Evolutionary conservation across 768 basidiomycete genomes (phyloP).

Genomic region (Hygrophorus pudorinus): DNA sequence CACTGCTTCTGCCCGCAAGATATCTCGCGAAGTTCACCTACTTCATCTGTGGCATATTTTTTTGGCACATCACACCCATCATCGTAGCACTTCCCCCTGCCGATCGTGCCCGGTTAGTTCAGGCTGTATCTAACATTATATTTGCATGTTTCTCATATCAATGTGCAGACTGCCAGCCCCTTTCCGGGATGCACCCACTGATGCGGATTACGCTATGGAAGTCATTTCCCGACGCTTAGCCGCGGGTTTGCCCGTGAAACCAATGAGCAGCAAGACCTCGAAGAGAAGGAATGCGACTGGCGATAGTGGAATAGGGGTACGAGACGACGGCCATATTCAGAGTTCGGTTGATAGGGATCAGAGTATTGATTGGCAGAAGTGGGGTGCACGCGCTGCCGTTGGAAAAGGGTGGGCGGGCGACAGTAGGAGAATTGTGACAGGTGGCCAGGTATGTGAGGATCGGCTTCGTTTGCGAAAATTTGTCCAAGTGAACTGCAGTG

Average conservation of each 20-base stretch:
- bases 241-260: conserved; percentile 38
- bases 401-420: conserved; percentile 36
- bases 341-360: conserved; percentile 6
- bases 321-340: background rate
- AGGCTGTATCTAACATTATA: background rate
- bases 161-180: conserved; percentile 33
- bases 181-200: conserved; percentile 49
- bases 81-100: conserved; percentile 37
- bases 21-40: conserved; percentile 39
- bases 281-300: conserved; percentile 5
- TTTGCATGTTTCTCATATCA: background rate
- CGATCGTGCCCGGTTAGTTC: conserved; percentile 35
- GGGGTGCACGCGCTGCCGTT: conserved; percentile 35
- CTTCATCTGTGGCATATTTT: conserved; percentile 38
- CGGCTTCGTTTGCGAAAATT: background rate
- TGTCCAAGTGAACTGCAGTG: background rate
- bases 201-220: conserved; percentile 63
- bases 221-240: conserved; percentile 52
- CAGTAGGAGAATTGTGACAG: conserved; percentile 28
- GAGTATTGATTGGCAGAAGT: conserved; percentile 46
- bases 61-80: conserved; percentile 57
- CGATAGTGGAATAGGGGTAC: background rate
- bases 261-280: conserved; percentile 17
- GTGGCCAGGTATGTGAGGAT: conserved; percentile 21
- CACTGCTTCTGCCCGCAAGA: conserved; percentile 35